Conservation (phyloP, 805 yeast species). For the Metschnikowia amazonensis region DNA sequence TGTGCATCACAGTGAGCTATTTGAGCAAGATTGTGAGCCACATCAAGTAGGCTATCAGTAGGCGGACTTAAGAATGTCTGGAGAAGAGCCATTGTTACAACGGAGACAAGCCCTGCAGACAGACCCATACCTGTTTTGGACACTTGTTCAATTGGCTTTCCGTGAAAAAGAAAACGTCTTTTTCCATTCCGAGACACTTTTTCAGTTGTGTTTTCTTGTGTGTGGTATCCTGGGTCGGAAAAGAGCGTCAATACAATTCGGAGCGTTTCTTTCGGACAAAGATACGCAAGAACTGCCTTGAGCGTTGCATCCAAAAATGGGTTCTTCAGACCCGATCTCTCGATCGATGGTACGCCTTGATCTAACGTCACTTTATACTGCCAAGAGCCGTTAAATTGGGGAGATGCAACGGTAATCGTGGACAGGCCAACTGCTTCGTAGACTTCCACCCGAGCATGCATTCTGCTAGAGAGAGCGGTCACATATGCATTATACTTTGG, state of each 20-base stretch:
- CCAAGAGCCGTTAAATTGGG: constrained; percentile 82
- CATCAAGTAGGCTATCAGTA: constrained; percentile 15
- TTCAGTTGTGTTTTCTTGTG: constrained; percentile 50
- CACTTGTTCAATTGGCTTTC: constrained; percentile 57
- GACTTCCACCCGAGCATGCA: constrained; percentile 63
- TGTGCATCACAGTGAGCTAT: constrained; percentile 92
- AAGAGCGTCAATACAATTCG: constrained; percentile 54
- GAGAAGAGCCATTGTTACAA: constrained; percentile 65
- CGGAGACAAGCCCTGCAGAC: constrained; percentile 89
- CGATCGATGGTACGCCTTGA: constrained; percentile 12
- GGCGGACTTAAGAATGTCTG: constrained; percentile 27
- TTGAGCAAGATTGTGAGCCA: constrained; percentile 83
- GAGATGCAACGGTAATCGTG: constrained; percentile 53
- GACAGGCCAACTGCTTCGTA: constrained; percentile 12
- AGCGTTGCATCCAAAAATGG: constrained; percentile 75
- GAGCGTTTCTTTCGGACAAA: constrained; percentile 26
- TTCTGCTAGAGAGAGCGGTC: constrained; percentile 83
- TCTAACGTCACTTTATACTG: constrained; percentile 32
- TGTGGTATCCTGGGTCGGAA: constrained; percentile 88
- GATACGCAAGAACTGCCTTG: constrained; percentile 51
- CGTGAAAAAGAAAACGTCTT: constrained; percentile 57
- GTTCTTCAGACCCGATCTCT: constrained; percentile 42
- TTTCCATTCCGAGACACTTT: constrained; percentile 34
- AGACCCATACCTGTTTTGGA: constrained; percentile 96
- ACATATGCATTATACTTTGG: constrained; percentile 73